Evolutionary conservation across 169 alveolate species (phyloP).

Genomic region (Theileria equi): DNA sequence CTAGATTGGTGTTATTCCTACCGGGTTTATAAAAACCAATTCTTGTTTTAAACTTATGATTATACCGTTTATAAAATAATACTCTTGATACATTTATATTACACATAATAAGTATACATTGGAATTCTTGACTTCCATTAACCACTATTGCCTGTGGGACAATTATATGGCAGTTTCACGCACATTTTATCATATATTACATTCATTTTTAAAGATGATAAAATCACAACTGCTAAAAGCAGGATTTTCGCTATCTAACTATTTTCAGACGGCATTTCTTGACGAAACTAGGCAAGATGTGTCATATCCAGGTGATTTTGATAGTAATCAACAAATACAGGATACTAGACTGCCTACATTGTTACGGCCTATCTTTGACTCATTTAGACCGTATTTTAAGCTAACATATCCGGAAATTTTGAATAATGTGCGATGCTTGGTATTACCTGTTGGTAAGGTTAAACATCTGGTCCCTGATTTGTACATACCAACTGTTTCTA

Average conservation of each 20-base stretch:
- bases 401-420: conserved; percentile 35
- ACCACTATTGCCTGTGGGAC: background rate
- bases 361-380: conserved; percentile 31
- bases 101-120: background rate
- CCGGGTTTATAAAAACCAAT: conserved; percentile 21
- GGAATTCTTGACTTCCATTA: background rate
- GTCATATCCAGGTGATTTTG: conserved; percentile 20
- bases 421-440: conserved; percentile 31
- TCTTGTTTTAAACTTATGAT: conserved; percentile 26
- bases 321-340: conserved; percentile 8
- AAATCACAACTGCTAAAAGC: conserved; percentile 27
- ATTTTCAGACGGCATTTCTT: conserved; percentile 36
- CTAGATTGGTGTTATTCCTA: conserved; percentile 1
- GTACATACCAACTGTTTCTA: conserved; percentile 56
- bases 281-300: conserved; percentile 20
- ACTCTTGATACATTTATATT: conserved; percentile 2
- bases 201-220: background rate
- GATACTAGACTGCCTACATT: conserved; percentile 35
- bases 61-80: conserved; percentile 10
- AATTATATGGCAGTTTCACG: background rate
- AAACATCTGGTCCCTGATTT: conserved; percentile 52
- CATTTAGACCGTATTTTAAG: conserved; percentile 40
- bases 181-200: conserved; percentile 1
- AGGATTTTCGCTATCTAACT: conserved; percentile 39
- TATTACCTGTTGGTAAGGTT: conserved; percentile 54